Base-by-base conservation (phyloP, 1,284 basidiomycete species). In the Melampsora larici-populina region DNA sequence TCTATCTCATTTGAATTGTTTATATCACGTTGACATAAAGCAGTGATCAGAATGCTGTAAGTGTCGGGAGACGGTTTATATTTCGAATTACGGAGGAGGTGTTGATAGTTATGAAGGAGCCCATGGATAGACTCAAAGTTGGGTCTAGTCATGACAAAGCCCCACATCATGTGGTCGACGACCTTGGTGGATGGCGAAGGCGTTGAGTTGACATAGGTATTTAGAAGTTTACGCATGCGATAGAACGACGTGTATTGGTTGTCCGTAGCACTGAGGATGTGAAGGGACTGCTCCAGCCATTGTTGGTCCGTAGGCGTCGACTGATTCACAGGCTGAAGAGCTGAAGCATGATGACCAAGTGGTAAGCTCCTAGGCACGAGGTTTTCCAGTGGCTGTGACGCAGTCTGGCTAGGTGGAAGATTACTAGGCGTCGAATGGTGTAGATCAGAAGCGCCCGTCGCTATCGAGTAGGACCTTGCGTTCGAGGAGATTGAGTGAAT, bases 131-230 rank as follows among this genome's bases (percentile, higher is more conserved):
- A 67, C 46, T 77, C 67, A 70, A 64, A 69, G 60, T 63, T 69
- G 17, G 75, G 67, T 26, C 62, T 77, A 29, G 60, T 69, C 26
- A 65, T 51, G 5, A 76, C 64, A 49, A 76, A 58, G 31, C 73
- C 73, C 73, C 73, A 76, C 48, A 76, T 67, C 65, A 76, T n/a
- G 21, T 67, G 33, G 60, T 76, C 73, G 40, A 76, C 67, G 13
- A 76, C 65, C 49, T 67, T 40, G 18, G 73, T 67, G 29, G 46
- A 67, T 43, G 73, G 73, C 17, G 65, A 55, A 26, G 65, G 21
- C 9, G 73, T 76, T 29, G 73, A 76, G 51, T 51, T 68, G 66
- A 76, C 40, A 48, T 76, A 76, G 46, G 49, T 55, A 69, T 76
- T 65, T 40, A 76, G 49, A 36, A 69, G 36, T 43, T 67, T 76